Percentiles rank a stretch among this genome's conserved stretches.
Conservation (phyloP, 106 monocot genomes). For the Amphibolis antarctica region DNA sequence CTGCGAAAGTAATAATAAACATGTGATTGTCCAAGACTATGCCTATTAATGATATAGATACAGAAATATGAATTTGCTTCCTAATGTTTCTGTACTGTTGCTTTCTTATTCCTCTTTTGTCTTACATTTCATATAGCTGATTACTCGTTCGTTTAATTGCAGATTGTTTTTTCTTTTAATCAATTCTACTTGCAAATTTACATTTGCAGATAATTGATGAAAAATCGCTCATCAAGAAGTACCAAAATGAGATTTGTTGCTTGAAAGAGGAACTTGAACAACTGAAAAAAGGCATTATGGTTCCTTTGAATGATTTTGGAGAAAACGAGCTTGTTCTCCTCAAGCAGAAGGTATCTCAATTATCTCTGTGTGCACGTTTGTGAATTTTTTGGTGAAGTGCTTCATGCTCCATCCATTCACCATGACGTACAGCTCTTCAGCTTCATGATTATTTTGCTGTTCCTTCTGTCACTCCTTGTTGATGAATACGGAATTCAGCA, state of each 20-base stretch:
- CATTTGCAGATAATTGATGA: conserved; percentile 75
- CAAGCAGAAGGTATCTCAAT: conserved; percentile 62
- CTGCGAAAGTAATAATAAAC: too few relatives aligned
- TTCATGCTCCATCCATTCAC: background rate
- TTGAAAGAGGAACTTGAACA: conserved; percentile 78
- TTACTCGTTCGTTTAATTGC: too few relatives aligned
- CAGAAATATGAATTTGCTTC: background rate
- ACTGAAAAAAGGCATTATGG: conserved; percentile 57
- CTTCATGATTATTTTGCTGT: too few relatives aligned
- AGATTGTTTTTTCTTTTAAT: too few relatives aligned
- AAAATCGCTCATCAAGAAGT: conserved; percentile 87
- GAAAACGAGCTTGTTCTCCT: conserved; percentile 70
- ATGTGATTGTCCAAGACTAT: too few relatives aligned
- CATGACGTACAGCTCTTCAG: background rate
- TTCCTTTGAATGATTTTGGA: conserved; percentile 44
- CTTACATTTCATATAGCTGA: too few relatives aligned
- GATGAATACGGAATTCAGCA: too few relatives aligned
- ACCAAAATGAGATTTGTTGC: conserved; percentile 76
- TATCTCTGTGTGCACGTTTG: background rate
- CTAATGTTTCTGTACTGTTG: background rate
- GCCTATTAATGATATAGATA: background rate
- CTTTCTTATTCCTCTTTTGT: background rate
- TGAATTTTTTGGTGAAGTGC: too few relatives aligned
- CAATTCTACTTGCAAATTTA: background rate
- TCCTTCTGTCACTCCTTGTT: too few relatives aligned